Base-by-base conservation (phyloP, 352 stramenopile genomes). In the Globisporangium abappressorium region DNA sequence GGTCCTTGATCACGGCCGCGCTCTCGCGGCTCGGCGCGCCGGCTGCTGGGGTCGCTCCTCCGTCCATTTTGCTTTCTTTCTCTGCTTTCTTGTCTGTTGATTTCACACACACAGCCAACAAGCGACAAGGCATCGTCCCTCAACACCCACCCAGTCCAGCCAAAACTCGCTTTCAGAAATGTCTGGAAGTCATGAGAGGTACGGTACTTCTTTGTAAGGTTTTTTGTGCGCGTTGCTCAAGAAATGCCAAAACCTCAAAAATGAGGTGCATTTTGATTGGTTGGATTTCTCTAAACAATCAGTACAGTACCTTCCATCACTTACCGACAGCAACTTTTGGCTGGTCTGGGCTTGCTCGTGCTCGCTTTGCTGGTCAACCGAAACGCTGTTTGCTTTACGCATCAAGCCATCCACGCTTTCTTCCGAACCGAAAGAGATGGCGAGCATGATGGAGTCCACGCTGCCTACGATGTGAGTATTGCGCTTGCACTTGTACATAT, bases 1-100 rank as follows among this genome's bases (percentile, higher is more conserved):
- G 85, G 79, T 95, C 88, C 83, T 95, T 95, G 60, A 85, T 69
- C 72, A 91, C 81, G 26, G 71, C 68, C 65, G 77, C 76, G 73
- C 63, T 76, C 75, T 80, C 75, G 72, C 69, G 71, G 76, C 81
- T 73, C 34, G 81, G 65, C 38, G 80, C 75, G 57, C 80, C 78
- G 33, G 85, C 79, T 28, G 88, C 85, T 49, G 88, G 88, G 53
- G 86, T 94, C 62, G 87, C 85, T 80, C 87, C 77, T 62, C 84
- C 87, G 77, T 95, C 88, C 88, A 94, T 93, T 24, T 5, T 72
- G 5, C 47, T 55, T n/a, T 70, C 58, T 70, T 56, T 53, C 20
- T 34, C 4, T 18, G 33, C 51, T 49, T 59, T 36, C 57, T 28
- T n/a, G 24, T 26, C 24, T 26, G 24, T 26, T 26, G 24, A 26